Percentiles rank a stretch among this genome's conserved stretches.
These are phyloP conservation scores for Globisporangium acanthophoron DNA, from an alignment of 352 stramenopile species.

Conservation along the genomic window DNA sequence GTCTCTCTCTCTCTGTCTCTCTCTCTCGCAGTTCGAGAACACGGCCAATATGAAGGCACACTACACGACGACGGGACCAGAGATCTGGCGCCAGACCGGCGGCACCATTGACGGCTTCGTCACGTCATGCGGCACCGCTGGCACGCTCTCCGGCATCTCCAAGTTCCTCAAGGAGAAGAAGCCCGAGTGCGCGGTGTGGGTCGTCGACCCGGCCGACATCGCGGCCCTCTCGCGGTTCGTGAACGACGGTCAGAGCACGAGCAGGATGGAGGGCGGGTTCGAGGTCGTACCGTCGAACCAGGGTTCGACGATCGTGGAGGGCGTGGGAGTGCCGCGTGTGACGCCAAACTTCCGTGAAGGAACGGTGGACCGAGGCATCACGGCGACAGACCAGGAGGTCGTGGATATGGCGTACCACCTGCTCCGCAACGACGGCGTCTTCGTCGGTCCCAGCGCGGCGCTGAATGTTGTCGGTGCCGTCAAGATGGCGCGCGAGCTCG, in stretches of 20 bases:
- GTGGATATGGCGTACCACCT: conserved; percentile 92
- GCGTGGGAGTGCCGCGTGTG: conserved; percentile 90
- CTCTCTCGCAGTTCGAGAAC: conserved; percentile 56
- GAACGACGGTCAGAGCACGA: conserved; percentile 56
- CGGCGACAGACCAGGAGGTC: conserved; percentile 90
- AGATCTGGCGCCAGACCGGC: conserved; percentile 87
- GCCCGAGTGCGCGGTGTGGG: conserved; percentile 40
- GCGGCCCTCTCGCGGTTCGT: conserved; percentile 85
- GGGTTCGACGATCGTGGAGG: conserved; percentile 91
- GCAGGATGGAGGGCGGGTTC: conserved; percentile 82
- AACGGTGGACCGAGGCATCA: conserved; percentile 89
- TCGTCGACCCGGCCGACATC: conserved; percentile 76
- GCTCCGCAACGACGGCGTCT: conserved; percentile 89
- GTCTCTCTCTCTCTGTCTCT: neutral
- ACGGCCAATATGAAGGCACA: conserved; percentile 66
- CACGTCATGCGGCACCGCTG: conserved; percentile 86
- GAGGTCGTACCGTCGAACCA: conserved; percentile 79
- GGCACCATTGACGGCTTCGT: conserved; percentile 91
- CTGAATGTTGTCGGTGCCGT: conserved; percentile 76
- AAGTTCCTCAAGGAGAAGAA: conserved; percentile 92
- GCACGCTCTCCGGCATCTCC: conserved; percentile 90
- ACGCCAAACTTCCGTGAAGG: conserved; percentile 89
- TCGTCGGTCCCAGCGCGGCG: conserved; percentile 84
- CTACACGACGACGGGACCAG: conserved; percentile 73
- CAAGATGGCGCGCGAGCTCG: conserved; percentile 72